Percentiles rank a stretch among this genome's conserved stretches.
Conservation (phyloP, 1,139 yeast species). For the Fermentozyma sake region DNA sequence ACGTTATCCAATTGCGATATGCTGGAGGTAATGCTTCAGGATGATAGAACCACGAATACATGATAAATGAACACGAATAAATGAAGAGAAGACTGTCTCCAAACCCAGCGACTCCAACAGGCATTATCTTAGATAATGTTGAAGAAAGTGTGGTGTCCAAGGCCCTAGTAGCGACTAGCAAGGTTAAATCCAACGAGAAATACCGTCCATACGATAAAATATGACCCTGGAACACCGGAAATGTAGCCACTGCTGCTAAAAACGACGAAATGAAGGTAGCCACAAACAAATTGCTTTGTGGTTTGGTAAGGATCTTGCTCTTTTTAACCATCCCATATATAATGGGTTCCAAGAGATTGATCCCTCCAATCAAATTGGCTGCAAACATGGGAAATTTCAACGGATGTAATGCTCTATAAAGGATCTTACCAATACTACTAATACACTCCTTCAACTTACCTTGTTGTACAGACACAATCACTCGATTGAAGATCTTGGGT, state of each 20-base stretch:
- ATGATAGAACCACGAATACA: conserved; percentile 34
- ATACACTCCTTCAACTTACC: conserved; percentile 9
- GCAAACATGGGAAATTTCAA: conserved; percentile 31
- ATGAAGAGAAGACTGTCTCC: conserved; percentile 31
- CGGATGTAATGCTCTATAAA: conserved; percentile 20
- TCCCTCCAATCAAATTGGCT: conserved; percentile 23
- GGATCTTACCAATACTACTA: conserved; percentile 12
- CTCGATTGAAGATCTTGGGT: conserved; percentile 23
- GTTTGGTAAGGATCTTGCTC: conserved; percentile 6
- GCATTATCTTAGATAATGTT: conserved; percentile 16
- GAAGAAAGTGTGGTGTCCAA: conserved; percentile 30
- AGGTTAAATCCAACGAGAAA: conserved; percentile 30
- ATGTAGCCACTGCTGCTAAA: conserved; percentile 22
- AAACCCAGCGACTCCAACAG: conserved; percentile 7
- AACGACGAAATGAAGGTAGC: conserved; percentile 29
- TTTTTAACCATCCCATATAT: conserved; percentile 14
- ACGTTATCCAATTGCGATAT: conserved; percentile 36
- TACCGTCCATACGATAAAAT: conserved; percentile 26
- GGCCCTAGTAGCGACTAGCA: conserved; percentile 34
- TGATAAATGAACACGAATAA: conserved; percentile 25
- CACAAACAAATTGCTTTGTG: conserved; percentile 20
- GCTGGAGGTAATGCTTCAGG: conserved; percentile 32
- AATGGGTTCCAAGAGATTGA: conserved; percentile 30
- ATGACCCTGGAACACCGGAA: conserved; percentile 29
- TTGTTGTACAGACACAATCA: conserved; percentile 13